These are phyloP conservation scores for Citeromyces siamensis DNA, from an alignment of 1,139 yeast genomes.

Conservation along the genomic window DNA sequence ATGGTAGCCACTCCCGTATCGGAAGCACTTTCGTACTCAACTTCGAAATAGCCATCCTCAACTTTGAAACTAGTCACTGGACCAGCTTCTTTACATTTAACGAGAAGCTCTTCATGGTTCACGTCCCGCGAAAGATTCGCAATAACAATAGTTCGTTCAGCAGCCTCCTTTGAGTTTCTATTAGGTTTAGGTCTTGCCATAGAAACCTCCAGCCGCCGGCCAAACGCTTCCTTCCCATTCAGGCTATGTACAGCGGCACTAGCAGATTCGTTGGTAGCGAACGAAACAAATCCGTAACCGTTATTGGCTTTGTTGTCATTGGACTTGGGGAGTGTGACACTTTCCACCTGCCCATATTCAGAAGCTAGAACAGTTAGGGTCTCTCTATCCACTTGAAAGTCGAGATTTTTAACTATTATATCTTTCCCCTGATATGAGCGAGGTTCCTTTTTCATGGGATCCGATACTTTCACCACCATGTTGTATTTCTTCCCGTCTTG, in stretches of 20 bases:
- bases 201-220: constrained; percentile 30
- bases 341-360: constrained; percentile 35
- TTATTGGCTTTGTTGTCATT: constrained; percentile 23
- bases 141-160: constrained; percentile 27
- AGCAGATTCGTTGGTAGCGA: constrained; percentile 25
- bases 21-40: constrained; percentile 32
- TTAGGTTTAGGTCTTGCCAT: constrained; percentile 22
- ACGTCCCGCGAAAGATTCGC: constrained; percentile 34
- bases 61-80: constrained; percentile 31
- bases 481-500: constrained; percentile 15
- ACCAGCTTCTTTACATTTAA: constrained; percentile 24
- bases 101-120: constrained; percentile 26
- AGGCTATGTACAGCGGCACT: constrained; percentile 23
- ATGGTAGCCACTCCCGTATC: constrained; percentile 50
- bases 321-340: constrained; percentile 34
- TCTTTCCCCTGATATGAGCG: constrained; percentile 42
- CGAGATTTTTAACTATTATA: constrained; percentile 38
- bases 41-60: constrained; percentile 34
- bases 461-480: constrained; percentile 47
- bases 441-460: constrained; percentile 28
- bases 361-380: constrained; percentile 20
- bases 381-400: constrained; percentile 23
- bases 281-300: constrained; percentile 49
- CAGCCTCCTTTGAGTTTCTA: constrained; percentile 14
- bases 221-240: constrained; percentile 25